Evolutionary conservation across 1,284 basidiomycete genomes (phyloP), one percentile per base, ranked within the genome.

Genomic region (Leccinum fuscescens): DNA sequence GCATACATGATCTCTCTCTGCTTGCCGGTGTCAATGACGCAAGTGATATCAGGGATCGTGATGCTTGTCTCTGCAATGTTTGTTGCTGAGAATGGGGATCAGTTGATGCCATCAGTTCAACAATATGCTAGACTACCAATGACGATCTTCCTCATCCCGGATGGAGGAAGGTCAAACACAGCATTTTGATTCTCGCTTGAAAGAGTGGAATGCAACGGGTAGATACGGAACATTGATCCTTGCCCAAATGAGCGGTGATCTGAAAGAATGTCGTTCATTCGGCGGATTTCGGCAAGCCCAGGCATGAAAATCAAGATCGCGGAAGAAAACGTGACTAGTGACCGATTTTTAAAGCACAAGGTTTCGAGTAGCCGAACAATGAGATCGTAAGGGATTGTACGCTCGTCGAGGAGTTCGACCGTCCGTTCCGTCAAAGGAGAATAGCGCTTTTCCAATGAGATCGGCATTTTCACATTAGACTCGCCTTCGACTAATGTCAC

Each of bases 1-100:
- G 9, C 6, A 31, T 65, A 90, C 89, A 90, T 85, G 90, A 96
- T 96, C 77, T 94, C 90, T 64, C 92, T 84, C 72, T 99, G 96
- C 72, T 94, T 96, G 54, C 97, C 97, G 0, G 89, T 86, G 73
- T 99, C 97, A 60, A 99, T 96, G 14, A 99, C 97, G 68, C 95
- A 96, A 3, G 96, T 98, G 60, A 98, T 93, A 69, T 99, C 97
- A 4, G 96, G 96, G 61, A 99, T 98, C 0, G 96, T 99, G 62
- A 99, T 92, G 73, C 96, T 97, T 14, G 94, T 97, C 73, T 97
- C 94, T 31, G 92, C 83, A 58, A 86, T 84, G 66, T 87, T 85
- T 11, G 83, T 84, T 2, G 82, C 83, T 84, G 55, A 33, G 22
- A 58, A 15, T 27, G 14, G 3, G 14, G 85, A 89, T 72, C 88